phyloP scores from a whole-genome alignment of 257 asterid genomes.

The Pogostemon cablin region DNA sequence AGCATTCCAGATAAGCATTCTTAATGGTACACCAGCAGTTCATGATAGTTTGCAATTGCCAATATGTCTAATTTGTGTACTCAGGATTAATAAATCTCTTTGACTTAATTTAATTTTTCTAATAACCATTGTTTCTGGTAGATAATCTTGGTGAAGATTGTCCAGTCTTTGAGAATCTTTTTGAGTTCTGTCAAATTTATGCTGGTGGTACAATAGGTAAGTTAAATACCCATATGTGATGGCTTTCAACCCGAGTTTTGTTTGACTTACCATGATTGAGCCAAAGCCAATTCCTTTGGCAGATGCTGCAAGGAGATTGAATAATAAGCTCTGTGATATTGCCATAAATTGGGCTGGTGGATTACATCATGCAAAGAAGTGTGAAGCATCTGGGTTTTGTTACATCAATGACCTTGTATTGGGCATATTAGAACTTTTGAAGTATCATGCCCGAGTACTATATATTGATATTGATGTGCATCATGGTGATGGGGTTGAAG shows the following conservation, averaged over 20 bases:
- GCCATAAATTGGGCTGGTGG: constrained; percentile 99
- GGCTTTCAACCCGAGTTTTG: constrained; percentile 19
- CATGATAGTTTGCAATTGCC: not conserved
- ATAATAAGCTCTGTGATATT: constrained; percentile 82
- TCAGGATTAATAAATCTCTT: not conserved
- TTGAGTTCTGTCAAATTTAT: constrained; percentile 97
- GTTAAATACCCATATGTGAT: constrained; percentile 18
- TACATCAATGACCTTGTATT: constrained; percentile 93
- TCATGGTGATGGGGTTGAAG: constrained; percentile 99
- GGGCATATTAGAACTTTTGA: constrained; percentile 96
- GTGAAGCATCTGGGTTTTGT: constrained; percentile 99
- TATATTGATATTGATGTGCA: constrained; percentile 99
- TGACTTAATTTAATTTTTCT: constrained; percentile 4
- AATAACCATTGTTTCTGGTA: constrained; percentile 41
- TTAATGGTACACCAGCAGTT: constrained; percentile 9
- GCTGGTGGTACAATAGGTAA: constrained; percentile 99
- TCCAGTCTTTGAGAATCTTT: constrained; percentile 91
- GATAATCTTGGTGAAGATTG: constrained; percentile 99
- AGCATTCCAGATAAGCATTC: constrained; percentile 2
- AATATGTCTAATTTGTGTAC: not conserved
- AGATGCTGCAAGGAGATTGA: constrained; percentile 98
- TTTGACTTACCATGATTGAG: constrained; percentile 29
- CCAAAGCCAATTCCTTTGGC: constrained; percentile 30
- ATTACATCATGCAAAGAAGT: constrained; percentile 98
- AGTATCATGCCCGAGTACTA: constrained; percentile 92